A percentile compares a stretch with the other conserved stretches of the same genome.
These are phyloP conservation scores for Cardamine resedifolia DNA, from an alignment of 345 rosid species.

Conservation along the genomic window DNA sequence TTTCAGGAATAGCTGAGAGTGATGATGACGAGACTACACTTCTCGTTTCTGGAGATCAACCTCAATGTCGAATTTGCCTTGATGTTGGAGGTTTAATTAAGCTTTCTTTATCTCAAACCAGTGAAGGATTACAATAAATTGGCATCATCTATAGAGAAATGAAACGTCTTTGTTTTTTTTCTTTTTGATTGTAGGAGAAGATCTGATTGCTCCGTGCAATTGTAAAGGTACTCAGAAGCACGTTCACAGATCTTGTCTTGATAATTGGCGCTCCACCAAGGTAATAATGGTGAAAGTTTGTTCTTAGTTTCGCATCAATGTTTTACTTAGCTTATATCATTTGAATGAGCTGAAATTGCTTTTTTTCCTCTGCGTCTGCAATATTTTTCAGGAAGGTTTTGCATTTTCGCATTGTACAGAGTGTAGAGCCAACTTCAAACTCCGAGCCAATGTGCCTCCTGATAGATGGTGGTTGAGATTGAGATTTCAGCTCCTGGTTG, in stretches of 20 bases:
- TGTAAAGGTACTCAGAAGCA: constrained; percentile 98
- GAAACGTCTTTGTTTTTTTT: constrained; percentile 26
- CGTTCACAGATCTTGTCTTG: constrained; percentile 96
- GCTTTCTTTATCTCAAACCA: background rate
- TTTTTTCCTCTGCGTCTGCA: background rate
- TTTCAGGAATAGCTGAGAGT: constrained; percentile 48
- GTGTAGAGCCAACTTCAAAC: constrained; percentile 86
- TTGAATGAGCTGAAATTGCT: constrained; percentile 6
- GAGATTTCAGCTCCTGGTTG: constrained; percentile 97
- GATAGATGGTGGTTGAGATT: constrained; percentile 99
- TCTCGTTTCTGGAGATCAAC: constrained; percentile 73
- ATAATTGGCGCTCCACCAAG: constrained; percentile 99
- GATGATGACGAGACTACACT: constrained; percentile 65
- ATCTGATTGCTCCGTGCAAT: constrained; percentile 93
- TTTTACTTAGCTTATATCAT: background rate
- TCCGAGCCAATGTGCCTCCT: constrained; percentile 93
- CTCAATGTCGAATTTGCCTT: constrained; percentile 94
- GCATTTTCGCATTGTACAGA: constrained; percentile 99
- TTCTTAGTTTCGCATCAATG: background rate
- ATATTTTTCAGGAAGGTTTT: constrained; percentile 86
- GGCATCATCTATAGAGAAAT: background rate
- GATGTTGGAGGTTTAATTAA: constrained; percentile 71
- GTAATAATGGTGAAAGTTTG: no score
- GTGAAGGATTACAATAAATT: background rate
- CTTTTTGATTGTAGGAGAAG: constrained; percentile 61